Conservation (phyloP, 768 basidiomycete genomes). For the Rhizopogon roseolus region DNA sequence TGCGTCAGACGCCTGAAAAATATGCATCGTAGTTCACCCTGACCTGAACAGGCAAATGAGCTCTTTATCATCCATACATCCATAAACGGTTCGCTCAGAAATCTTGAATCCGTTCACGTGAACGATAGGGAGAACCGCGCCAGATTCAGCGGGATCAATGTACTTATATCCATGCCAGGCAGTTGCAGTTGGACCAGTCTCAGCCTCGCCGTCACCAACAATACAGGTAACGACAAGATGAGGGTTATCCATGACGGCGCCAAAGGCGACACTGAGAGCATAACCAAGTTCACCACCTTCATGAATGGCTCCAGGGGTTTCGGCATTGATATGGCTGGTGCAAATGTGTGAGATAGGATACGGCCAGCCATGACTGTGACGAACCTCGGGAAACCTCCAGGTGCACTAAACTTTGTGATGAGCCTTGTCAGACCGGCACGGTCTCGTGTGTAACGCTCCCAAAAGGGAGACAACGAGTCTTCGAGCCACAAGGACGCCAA, state of each 20-base stretch:
- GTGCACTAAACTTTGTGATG: slow-evolving; percentile 71
- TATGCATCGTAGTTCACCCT: slow-evolving; percentile 6
- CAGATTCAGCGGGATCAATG: slow-evolving; percentile 84
- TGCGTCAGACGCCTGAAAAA: slow-evolving; percentile 1
- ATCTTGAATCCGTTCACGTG: slow-evolving; percentile 91
- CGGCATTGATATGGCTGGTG: slow-evolving; percentile 66
- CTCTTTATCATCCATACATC: slow-evolving; percentile 89
- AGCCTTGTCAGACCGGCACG: slow-evolving; percentile 58
- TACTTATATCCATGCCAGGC: slow-evolving; percentile 90
- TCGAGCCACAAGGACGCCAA: slow-evolving; percentile 88
- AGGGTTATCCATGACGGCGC: slow-evolving; percentile 89
- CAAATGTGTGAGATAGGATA: not conserved
- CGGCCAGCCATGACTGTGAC: slow-evolving; percentile 11
- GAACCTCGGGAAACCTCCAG: slow-evolving; percentile 80
- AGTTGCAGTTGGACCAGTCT: slow-evolving; percentile 72
- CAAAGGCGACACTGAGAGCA: slow-evolving; percentile 80
- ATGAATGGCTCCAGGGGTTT: slow-evolving; percentile 87
- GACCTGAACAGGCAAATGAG: slow-evolving; percentile 70
- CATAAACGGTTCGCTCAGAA: slow-evolving; percentile 84
- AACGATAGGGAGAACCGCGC: slow-evolving; percentile 87
- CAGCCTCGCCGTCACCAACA: slow-evolving; percentile 87
- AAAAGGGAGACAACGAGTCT: slow-evolving; percentile 57
- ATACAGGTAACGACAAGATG: slow-evolving; percentile 77
- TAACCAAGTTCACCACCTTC: slow-evolving; percentile 92
- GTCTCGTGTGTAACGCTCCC: slow-evolving; percentile 55